Base-by-base conservation (phyloP, 441 rosid genomes). In the Dalechampia spathulata region DNA sequence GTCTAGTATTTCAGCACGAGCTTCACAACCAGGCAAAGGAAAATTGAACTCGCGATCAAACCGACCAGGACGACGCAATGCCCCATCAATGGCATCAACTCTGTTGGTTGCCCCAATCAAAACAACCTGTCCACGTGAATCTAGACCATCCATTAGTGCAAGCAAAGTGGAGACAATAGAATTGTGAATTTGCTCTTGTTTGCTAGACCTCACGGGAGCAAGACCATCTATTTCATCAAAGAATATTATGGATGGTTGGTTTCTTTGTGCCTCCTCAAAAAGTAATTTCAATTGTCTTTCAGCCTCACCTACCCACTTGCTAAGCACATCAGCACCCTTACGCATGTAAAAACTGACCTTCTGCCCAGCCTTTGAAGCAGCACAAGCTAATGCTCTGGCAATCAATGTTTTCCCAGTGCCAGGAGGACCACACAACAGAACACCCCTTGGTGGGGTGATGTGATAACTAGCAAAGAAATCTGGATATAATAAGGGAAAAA, bases 291-390 rank as follows among this genome's bases (percentile, higher is more conserved):
- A 61, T 57, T 94, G 99, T 68, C 99, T 90, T 73, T 94, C 99
- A 54, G 99, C 99, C 85, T 94, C 99, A 58, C 99, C 99, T 69
- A 94, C 99, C 99, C 99, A 94, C 72, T 94, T 94, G 78, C 99
- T 93, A 68, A 94, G 96, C 41, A 94, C 99, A 73, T 94, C 99
- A 72, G 99, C 99, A 71, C 99, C 99, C 79, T 94, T 94, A 32
- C 99, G 89, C 99, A 94, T 94, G 74, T 94, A 94, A 83, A 94
- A 94, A 68, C 90, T 94, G 61, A 94, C 99, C 73, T 94, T 94
- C 86, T 94, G 98, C 26, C 99, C 99, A 77, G 99, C 97, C 71
- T 80, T 94, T 60, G 99, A 94, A 80, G 99, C 99, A 81, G 99
- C 96, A 81, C 95, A 90, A 42, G 99, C 99, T 68, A 94, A 79